Percentiles rank a stretch among this genome's conserved stretches.
These are phyloP conservation scores for Fusarium ambrosium DNA, from an alignment of 2,329 filamentous ascomycete species.

Conservation along the genomic window DNA sequence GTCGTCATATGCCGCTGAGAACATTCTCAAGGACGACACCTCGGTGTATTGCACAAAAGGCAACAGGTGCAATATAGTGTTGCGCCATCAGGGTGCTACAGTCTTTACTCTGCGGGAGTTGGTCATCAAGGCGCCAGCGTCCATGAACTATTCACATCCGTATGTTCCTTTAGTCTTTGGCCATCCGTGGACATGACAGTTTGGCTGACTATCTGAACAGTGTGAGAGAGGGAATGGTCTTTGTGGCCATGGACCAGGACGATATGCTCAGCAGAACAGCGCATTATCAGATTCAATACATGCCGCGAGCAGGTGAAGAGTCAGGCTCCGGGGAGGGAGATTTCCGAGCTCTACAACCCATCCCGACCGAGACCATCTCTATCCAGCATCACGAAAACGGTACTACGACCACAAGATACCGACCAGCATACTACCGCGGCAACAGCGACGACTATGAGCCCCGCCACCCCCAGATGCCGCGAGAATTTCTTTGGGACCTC, in stretches of 20 bases:
- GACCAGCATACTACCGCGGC: constrained; percentile 57
- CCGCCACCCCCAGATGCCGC: constrained; percentile 68
- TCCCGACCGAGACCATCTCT: constrained; percentile 60
- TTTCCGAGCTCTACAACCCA: constrained; percentile 32
- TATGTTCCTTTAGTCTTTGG: constrained; percentile 63
- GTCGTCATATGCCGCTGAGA: constrained; percentile 77
- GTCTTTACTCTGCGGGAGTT: constrained; percentile 88
- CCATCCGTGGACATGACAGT: constrained; percentile 27
- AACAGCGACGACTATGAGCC: constrained; percentile 59
- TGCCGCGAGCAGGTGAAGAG: constrained; percentile 43
- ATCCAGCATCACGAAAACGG: constrained; percentile 67
- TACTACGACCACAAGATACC: constrained; percentile 61
- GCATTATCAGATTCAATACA: constrained; percentile 80
- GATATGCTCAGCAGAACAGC: constrained; percentile 80
- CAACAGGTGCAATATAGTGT: constrained; percentile 87
- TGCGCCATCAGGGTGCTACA: constrained; percentile 84
- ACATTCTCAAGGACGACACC: constrained; percentile 84
- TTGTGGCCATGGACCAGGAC: constrained; percentile 87
- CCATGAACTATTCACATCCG: constrained; percentile 84
- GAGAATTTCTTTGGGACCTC: constrained; percentile 64
- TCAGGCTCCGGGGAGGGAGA: constrained; percentile 36
- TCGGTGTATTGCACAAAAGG: constrained; percentile 92
- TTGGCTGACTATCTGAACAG: constrained; percentile 58
- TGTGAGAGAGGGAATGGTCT: constrained; percentile 92
- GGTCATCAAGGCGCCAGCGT: constrained; percentile 86